Base-by-base conservation (phyloP, 1,284 basidiomycete species). In the Leccinum subatratum region DNA sequence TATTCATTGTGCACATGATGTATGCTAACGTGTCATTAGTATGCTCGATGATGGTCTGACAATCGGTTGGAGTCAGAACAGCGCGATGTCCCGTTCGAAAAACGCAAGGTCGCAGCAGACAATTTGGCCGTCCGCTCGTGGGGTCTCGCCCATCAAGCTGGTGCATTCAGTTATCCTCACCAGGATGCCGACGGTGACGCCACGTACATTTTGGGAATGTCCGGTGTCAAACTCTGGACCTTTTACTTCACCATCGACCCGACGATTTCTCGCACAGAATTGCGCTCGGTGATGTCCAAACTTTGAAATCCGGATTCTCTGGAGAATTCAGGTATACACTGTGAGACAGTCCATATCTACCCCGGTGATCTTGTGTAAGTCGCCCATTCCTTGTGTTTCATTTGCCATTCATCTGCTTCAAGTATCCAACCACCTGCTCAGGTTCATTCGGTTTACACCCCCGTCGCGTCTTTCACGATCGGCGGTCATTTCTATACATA, bases 401-500 rank as follows among this genome's bases (percentile, higher is more conserved):
- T 16, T 34, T 59, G 12, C 22, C 2, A 32, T 58, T 12, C 4
- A 32, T 11, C 6, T 57, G 12, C 57, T 16, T 20, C 18, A 12
- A 60, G 58, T 34, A 60, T 60, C 30, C 58, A 60, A 34, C 30
- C 32, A 11, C 58, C 32, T 20, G n/a, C 9, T 8, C 58, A 59
- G 20, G 3, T 45, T 28, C 61, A 62, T 48, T 62, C 42, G 14
- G 42, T 62, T 28, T 62, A 48, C 25, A 62, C 61, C 25, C 61
- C 61, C 9, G 22, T 28, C 4, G 39, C 61, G 16, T 62, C 61
- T 4, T 62, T 62, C 18, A 48, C 61, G 1, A 45, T 48, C 11
- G 61, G 61, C 4, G 42, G 61, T 7, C 61, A 62, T 37, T 62
- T 62, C 32, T 59, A 59, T 14, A 37, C 58, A 12, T 59, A 34